Percentiles rank a stretch among this genome's conserved stretches.
Conservation (phyloP, 352 stramenopile species). For the Pythium monospermum region DNA sequence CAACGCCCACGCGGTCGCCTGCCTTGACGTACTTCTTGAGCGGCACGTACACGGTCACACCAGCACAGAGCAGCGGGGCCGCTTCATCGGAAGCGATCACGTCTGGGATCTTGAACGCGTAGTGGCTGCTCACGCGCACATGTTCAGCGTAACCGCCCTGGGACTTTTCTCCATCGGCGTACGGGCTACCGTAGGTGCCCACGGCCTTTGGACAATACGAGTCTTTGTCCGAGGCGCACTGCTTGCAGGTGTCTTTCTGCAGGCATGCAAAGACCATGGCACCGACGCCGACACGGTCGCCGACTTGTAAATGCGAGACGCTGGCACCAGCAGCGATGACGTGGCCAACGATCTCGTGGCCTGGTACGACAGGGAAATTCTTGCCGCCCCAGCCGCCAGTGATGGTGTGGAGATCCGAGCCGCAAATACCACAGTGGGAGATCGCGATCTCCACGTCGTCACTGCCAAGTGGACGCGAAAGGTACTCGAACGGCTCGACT, state of each 20-base stretch:
- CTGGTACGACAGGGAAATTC: constrained; percentile 17
- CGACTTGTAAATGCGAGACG: constrained; percentile 9
- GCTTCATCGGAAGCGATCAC: constrained; percentile 19
- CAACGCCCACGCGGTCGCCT: constrained; percentile 37
- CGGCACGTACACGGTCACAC: constrained; percentile 58
- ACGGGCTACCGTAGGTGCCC: constrained; percentile 16
- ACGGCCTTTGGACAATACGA: constrained; percentile 14
- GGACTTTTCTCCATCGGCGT: constrained; percentile 12
- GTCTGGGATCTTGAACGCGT: constrained; percentile 28
- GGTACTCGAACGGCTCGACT: constrained; percentile 17
- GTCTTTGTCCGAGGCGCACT: constrained; percentile 10
- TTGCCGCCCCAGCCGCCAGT: constrained; percentile 16
- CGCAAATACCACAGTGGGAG: constrained; percentile 25
- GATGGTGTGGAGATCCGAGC: constrained; percentile 26
- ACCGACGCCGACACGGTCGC: constrained; percentile 17
- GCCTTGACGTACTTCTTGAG: constrained; percentile 33
- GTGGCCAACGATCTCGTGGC: constrained; percentile 25
- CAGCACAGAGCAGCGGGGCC: constrained; percentile 61
- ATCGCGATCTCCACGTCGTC: constrained; percentile 26
- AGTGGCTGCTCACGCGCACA: constrained; percentile 17
- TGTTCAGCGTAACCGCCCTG: constrained; percentile 26
- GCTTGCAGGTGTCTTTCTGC: constrained; percentile 5
- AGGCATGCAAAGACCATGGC: constrained; percentile 13
- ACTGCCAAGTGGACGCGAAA: constrained; percentile 8
- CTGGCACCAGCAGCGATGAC: constrained; percentile 9